phyloP scores from a whole-genome alignment of 2,329 filamentous ascomycete genomes.

The Stachybotrys elegans region DNA sequence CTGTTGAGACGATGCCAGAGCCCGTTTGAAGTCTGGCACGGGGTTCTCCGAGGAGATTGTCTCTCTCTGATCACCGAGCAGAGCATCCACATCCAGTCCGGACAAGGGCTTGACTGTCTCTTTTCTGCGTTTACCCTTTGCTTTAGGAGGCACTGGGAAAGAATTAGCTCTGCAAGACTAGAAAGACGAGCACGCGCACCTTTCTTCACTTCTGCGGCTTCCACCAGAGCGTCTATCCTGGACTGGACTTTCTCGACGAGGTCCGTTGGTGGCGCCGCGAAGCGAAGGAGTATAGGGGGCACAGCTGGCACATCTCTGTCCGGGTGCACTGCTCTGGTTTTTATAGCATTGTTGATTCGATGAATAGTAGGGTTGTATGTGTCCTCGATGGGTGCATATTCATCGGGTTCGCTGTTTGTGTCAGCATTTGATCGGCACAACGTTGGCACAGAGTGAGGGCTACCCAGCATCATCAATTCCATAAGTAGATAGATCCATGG shows the following conservation, averaged over 20 bases:
- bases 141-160: conserved; percentile 68
- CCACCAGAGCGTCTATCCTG: conserved; percentile 60
- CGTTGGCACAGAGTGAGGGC: too few relatives aligned
- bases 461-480: conserved; percentile 72
- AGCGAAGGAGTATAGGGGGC: conserved; percentile 63
- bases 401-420: conserved; percentile 36
- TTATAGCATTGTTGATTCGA: conserved; percentile 79
- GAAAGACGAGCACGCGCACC: conserved; percentile 36
- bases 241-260: conserved; percentile 53
- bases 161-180: neutral
- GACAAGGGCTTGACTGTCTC: conserved; percentile 79
- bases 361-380: conserved; percentile 84
- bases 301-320: conserved; percentile 57
- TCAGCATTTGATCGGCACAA: neutral
- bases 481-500: conserved; percentile 77
- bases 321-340: conserved; percentile 73
- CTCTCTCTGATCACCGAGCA: conserved; percentile 56
- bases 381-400: conserved; percentile 76
- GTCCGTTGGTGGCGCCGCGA: conserved; percentile 65
- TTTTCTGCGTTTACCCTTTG: conserved; percentile 65
- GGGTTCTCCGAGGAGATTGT: conserved; percentile 63
- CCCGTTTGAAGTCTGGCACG: conserved; percentile 85
- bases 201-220: conserved; percentile 77
- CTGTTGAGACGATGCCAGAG: conserved; percentile 56
- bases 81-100: conserved; percentile 77